Evolutionary conservation across 345 rosid species (phyloP).

Genomic region (Pugionium dolabratum): DNA sequence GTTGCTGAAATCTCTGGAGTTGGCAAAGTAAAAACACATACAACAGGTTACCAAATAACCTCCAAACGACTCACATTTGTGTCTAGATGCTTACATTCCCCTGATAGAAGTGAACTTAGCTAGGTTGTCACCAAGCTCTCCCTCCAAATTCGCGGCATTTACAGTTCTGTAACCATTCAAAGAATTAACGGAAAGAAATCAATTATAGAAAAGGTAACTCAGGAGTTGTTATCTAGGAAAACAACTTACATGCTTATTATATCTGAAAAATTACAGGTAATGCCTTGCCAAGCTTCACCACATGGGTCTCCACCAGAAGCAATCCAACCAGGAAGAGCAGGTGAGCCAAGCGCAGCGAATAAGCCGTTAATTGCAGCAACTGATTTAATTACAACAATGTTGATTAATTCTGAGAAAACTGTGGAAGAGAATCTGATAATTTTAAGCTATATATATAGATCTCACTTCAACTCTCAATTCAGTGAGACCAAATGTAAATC

Average conservation of each 20-base stretch:
- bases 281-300: slow-evolving; percentile 91
- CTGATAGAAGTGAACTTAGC: slow-evolving; percentile 65
- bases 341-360: slow-evolving; percentile 70
- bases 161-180: slow-evolving; percentile 54
- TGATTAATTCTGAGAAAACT: slow-evolving; percentile 25
- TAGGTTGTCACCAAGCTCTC: slow-evolving; percentile 79
- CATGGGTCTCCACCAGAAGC: slow-evolving; percentile 95
- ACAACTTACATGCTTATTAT: slow-evolving; percentile 56
- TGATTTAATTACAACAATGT: slow-evolving; percentile 52
- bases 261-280: slow-evolving; percentile 64
- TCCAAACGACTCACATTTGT: neutral
- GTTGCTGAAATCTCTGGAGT: slow-evolving; percentile 84
- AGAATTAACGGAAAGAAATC: neutral
- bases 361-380: slow-evolving; percentile 85
- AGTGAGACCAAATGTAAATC: slow-evolving; percentile 20
- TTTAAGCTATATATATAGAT: slow-evolving; percentile 33
- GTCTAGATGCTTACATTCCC: slow-evolving; percentile 60
- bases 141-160: slow-evolving; percentile 90
- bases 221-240: neutral
- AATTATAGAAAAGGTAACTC: neutral
- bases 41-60: neutral
- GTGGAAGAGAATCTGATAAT: neutral
- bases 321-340: slow-evolving; percentile 90
- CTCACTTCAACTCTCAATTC: slow-evolving; percentile 18
- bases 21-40: slow-evolving; percentile 19